phyloP scores from a whole-genome alignment of 345 rosid genomes.

The Durio zibethinus region DNA sequence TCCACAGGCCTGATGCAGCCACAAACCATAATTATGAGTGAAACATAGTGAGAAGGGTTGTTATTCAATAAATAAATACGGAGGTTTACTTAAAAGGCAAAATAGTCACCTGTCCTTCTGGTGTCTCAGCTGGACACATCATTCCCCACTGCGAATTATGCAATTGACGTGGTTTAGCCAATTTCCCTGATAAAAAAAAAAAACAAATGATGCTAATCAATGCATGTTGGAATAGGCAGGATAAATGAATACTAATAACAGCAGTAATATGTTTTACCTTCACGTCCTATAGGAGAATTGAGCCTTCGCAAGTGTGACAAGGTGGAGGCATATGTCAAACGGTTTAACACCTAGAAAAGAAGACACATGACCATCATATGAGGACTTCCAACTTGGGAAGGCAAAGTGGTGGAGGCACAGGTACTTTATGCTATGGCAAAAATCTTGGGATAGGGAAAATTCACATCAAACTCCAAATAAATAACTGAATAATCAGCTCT shows the following conservation, averaged over 20 bases:
- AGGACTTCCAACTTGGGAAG: neutral
- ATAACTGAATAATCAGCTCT: slow-evolving; percentile 8
- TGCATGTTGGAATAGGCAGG: neutral
- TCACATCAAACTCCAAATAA: neutral
- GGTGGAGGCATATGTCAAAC: slow-evolving; percentile 93
- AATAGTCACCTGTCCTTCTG: slow-evolving; percentile 91
- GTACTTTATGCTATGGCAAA: neutral
- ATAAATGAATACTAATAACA: neutral
- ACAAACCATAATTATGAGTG: neutral
- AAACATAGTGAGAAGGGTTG: neutral
- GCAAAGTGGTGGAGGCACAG: neutral
- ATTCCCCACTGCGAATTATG: slow-evolving; percentile 99
- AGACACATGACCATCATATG: neutral
- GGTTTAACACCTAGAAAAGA: slow-evolving; percentile 70
- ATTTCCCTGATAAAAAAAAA: slow-evolving; percentile 58
- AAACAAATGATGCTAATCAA: neutral
- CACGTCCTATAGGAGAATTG: slow-evolving; percentile 98
- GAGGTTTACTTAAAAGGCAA: neutral
- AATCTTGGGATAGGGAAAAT: neutral
- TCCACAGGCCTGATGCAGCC: slow-evolving; percentile 78
- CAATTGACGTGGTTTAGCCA: slow-evolving; percentile 97
- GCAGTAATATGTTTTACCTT: slow-evolving; percentile 53
- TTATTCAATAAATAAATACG: neutral
- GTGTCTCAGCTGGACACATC: slow-evolving; percentile 99
- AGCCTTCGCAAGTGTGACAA: slow-evolving; percentile 93